Evolutionary conservation across 768 basidiomycete genomes (phyloP).

Genomic region (Tephrocybe sp.): DNA sequence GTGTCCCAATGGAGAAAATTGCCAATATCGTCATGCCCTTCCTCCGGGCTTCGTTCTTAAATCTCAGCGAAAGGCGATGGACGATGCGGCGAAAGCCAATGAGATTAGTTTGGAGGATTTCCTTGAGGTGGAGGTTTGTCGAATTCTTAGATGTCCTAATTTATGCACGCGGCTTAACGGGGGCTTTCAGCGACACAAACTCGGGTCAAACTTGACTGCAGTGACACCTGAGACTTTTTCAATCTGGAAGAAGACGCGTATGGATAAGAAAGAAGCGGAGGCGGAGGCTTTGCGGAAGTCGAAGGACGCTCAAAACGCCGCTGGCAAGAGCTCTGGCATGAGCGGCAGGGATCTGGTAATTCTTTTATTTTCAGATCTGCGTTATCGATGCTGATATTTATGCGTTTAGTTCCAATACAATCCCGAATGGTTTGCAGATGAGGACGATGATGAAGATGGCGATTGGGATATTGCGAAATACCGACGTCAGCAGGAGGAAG

Average conservation of each 20-base stretch:
- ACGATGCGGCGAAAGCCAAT: conserved; percentile 87
- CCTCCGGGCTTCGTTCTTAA: conserved; percentile 96
- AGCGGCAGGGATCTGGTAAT: conserved; percentile 90
- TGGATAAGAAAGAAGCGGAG: conserved; percentile 95
- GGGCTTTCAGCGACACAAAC: conserved; percentile 78
- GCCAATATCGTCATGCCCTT: conserved; percentile 93
- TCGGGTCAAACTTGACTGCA: conserved; percentile 86
- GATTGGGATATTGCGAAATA: conserved; percentile 63
- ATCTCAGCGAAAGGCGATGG: conserved; percentile 87
- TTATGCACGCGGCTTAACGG: neutral
- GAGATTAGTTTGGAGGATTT: conserved; percentile 94
- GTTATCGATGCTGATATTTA: conserved; percentile 2
- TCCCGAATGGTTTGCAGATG: conserved; percentile 89
- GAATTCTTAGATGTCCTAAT: neutral
- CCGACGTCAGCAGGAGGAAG: conserved; percentile 59
- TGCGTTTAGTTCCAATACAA: conserved; percentile 84
- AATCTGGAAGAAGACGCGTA: conserved; percentile 90
- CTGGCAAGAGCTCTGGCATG: conserved; percentile 92
- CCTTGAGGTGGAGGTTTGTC: conserved; percentile 87
- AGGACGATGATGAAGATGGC: conserved; percentile 52
- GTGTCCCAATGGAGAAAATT: conserved; percentile 84
- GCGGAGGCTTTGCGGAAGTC: conserved; percentile 75
- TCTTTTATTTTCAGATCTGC: conserved; percentile 12
- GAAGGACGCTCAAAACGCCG: conserved; percentile 76
- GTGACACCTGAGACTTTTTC: conserved; percentile 92